phyloP scores from a whole-genome alignment of 2,329 filamentous ascomycete species.

The Fusarium sp. region DNA sequence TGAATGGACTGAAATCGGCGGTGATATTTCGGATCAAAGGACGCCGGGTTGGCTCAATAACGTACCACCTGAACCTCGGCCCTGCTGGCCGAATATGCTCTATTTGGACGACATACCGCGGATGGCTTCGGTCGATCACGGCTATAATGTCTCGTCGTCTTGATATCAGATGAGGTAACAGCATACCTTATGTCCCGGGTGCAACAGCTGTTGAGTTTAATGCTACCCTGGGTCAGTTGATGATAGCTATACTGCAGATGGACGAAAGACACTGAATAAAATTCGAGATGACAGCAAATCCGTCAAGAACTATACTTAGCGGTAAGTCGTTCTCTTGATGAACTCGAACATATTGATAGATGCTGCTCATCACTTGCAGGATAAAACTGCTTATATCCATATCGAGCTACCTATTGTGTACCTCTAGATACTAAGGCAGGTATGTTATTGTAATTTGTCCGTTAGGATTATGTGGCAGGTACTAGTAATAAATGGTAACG shows the following conservation, averaged over 20 bases:
- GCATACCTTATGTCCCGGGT: slow-evolving; percentile 29
- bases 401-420: not conserved
- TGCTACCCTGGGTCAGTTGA: slow-evolving; percentile 5
- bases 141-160: slow-evolving; percentile 1
- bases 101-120: not conserved
- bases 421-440: no score
- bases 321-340: not conserved
- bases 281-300: not conserved
- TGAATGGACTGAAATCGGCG: slow-evolving; percentile 4
- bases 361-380: not conserved
- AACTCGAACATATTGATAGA: not conserved
- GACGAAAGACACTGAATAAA: not conserved
- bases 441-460: slow-evolving; percentile 1
- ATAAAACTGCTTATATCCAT: not conserved
- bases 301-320: not conserved
- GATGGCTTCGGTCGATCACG: slow-evolving; percentile 12
- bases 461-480: slow-evolving; percentile 25
- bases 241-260: not conserved
- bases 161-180: slow-evolving; percentile 3
- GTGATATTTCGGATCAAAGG: slow-evolving; percentile 44
- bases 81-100: slow-evolving; percentile 30
- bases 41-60: slow-evolving; percentile 15
- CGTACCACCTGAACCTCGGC: slow-evolving; percentile 40
- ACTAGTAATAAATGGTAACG: slow-evolving; percentile 14
- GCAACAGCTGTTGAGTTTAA: not conserved